Evolutionary conservation across 2,329 filamentous ascomycete species (phyloP), one percentile per base, ranked within the genome.

Genomic region (Ceratocystiopsis minuta): DNA sequence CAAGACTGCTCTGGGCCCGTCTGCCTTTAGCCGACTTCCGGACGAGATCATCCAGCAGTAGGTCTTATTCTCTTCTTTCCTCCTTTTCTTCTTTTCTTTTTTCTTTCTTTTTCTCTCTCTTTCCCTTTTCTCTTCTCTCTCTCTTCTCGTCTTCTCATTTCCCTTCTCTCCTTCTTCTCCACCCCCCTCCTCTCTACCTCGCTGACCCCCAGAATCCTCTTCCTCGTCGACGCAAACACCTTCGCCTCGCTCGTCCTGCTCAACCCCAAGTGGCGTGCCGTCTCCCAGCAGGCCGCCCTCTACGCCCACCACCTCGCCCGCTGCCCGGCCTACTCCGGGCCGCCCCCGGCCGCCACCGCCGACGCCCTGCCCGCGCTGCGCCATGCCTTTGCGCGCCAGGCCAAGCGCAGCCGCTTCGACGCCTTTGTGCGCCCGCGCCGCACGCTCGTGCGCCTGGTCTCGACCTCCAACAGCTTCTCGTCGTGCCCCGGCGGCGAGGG

Each of bases 401-500:
- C 80, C 49, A 82, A 84, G 58, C 72, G 80, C 44, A 84, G 83
- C 59, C 65, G 85, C 39, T 88, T 87, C 55, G 75, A 83, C 50
- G 74, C 78, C 33, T 87, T 83, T 55, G 57, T 85, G 40, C 72
- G 79, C 16, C 82, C 83, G 4, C 69, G 60, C 45, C 68, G 72
- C 52, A 87, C 79, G 6, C 65, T 82, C 37, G 71, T 93, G 52
- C 87, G 80, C 54, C 66, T 94, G 40, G 76, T 92, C 13, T 90
- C 83, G 34, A 84, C 79, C 39, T 86, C 81, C 6, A 83, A 83
- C 50, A 88, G 81, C 55, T 87, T 83, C 1, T 85, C 81, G 2
- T 84, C 84, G 17, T 80, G 79, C 47, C 85, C 84, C 1, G 80
- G 80, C 32, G 82, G 83, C 31, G 85, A 93, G 57, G 83, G 83